Base-by-base conservation (phyloP, 2,329 filamentous ascomycete genomes). In the Helicocarpus griseus region DNA sequence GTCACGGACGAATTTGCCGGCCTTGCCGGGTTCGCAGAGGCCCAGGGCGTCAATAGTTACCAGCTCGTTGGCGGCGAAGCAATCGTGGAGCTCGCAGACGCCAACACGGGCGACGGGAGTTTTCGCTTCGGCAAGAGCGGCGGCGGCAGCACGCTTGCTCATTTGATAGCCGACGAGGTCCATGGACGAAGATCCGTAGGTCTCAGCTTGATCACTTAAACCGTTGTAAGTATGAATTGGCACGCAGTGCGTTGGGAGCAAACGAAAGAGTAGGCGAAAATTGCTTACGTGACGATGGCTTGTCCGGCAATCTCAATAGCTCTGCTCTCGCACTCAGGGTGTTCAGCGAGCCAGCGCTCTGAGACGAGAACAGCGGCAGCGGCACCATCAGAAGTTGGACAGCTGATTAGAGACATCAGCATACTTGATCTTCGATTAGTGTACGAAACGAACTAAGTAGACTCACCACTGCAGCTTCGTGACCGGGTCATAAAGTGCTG, bases 21-120 rank as follows among this genome's bases (percentile, higher is more conserved):
- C 59, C 40, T 60, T 58, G 5, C 62, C 62, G 5, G 44, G 53
- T 17, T 54, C 53, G 17, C 54, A 53, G 26, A 65, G 54, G 1
- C 58, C 62, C 1, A 65, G 45, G 1, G 54, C 57, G 22, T 65
- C 62, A 19, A 64, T 52, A 1, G 57, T 52, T 1, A 60, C 44
- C 44, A 65, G 45, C 52, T 63, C 58, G 48, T 65, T 65, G 5
- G 62, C 58, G 1, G 60, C 57, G 52, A 65, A 65, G 53, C 62
- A 65, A 53, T 65, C 62, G 40, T 65, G 62, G 6, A 65, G 54
- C 50, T 65, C 62, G 44, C 54, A 57, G 14, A 64, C 60, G 14
- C 29, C 49, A 13, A 65, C 52, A 19, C 63, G 52, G n/a, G 48
- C 39, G 8, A 56, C 48, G 13, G 53, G 26, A 1, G 58, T 51